Evolutionary conservation across 352 stramenopile genomes (phyloP).

Genomic region (Phytophthora macrochlamydospora): DNA sequence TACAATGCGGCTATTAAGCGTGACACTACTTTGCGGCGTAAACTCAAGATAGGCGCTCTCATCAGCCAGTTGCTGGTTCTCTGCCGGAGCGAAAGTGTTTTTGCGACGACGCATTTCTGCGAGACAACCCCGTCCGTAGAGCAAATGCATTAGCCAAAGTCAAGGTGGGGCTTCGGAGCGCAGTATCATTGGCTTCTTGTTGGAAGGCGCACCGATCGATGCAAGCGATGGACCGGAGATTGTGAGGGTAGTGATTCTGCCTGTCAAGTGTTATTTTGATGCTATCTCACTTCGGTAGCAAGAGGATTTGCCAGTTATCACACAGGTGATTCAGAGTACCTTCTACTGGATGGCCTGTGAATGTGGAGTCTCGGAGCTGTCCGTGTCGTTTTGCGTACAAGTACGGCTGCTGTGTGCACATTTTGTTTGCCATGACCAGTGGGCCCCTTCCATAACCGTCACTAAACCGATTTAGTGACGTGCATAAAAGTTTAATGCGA

Average conservation of each 20-base stretch:
- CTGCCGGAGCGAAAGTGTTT: neutral
- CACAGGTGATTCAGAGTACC: constrained; percentile 6
- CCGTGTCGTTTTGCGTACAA: constrained; percentile 9
- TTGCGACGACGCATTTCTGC: neutral
- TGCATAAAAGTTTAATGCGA: no score
- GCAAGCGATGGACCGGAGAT: neutral
- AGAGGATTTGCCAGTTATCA: constrained; percentile 3
- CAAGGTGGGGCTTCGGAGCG: neutral
- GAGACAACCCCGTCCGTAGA: neutral
- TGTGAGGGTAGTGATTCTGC: neutral
- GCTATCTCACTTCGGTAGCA: neutral
- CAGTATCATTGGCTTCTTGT: constrained; percentile 6
- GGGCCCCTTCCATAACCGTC: no score
- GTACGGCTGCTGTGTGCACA: constrained; percentile 8
- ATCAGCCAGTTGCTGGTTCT: neutral
- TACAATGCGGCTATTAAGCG: constrained; percentile 27
- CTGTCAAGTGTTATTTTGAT: neutral
- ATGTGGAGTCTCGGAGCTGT: neutral
- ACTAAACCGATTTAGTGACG: no score
- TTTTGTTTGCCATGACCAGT: neutral
- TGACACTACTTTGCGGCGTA: constrained; percentile 14
- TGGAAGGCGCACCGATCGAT: neutral
- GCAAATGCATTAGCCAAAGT: neutral
- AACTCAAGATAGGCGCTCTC: constrained; percentile 10
- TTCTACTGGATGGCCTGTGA: neutral